Conservation (phyloP, 495 filamentous ascomycete genomes). For the Penicillium paradoxum region DNA sequence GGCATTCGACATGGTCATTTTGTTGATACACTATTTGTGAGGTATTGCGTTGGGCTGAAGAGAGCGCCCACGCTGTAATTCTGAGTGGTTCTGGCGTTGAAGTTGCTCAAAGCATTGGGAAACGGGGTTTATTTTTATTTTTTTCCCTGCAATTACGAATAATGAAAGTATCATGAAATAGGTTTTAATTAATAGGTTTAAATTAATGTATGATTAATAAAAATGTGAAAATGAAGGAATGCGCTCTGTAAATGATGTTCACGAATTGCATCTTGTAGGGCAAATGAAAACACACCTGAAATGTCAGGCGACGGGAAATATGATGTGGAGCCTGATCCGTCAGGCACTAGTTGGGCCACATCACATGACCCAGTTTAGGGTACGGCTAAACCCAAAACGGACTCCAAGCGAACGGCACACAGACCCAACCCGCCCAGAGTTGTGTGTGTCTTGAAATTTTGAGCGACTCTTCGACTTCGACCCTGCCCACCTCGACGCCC, state of each 20-base stretch:
- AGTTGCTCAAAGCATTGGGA: constrained; percentile 1
- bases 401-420: constrained; percentile 43
- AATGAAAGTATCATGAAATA: constrained; percentile 12
- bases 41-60: constrained; percentile 60
- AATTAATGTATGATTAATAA: background rate
- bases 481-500: constrained; percentile 36
- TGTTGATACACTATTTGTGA: constrained; percentile 75
- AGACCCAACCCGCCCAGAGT: constrained; percentile 29
- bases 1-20: constrained; percentile 92
- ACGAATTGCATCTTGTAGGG: no score
- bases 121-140: constrained; percentile 5
- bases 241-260: background rate
- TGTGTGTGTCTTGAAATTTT: constrained; percentile 41
- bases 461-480: constrained; percentile 37
- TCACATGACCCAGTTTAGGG: constrained; percentile 34
- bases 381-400: constrained; percentile 42
- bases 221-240: background rate
- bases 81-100: constrained; percentile 3
- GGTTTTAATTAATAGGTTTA: background rate
- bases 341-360: background rate
- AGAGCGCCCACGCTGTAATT: constrained; percentile 46
- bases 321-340: background rate
- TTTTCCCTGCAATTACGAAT: constrained; percentile 14
- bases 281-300: background rate
- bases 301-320: background rate